phyloP scores from a whole-genome alignment of 2,329 filamentous ascomycete species.

The Plectosphaerella cucumerina region DNA sequence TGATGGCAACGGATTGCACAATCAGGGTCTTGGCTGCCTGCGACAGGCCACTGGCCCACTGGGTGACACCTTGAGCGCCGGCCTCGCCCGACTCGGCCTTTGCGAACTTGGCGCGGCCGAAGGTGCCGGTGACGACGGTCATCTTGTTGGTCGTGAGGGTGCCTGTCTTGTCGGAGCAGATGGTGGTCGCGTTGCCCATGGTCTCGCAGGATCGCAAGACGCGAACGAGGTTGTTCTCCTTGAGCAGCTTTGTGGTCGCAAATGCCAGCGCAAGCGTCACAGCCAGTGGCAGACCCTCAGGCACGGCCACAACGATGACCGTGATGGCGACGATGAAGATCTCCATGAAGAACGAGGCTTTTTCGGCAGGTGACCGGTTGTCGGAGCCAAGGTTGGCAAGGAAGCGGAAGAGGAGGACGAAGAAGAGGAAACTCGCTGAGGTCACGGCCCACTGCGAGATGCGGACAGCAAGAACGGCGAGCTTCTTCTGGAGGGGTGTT shows the following conservation, averaged over 20 bases:
- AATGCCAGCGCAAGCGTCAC: constrained; percentile 58
- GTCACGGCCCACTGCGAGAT: constrained; percentile 46
- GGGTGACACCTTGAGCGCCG: not conserved
- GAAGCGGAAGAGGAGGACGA: constrained; percentile 1
- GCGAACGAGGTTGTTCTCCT: constrained; percentile 58
- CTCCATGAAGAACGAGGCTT: constrained; percentile 51
- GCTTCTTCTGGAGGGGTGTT: constrained; percentile 51
- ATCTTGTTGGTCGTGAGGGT: constrained; percentile 62
- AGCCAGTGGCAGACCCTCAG: constrained; percentile 55
- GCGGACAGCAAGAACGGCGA: constrained; percentile 35
- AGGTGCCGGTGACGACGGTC: constrained; percentile 52
- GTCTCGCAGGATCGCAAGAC: constrained; percentile 55
- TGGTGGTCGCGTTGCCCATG: constrained; percentile 59
- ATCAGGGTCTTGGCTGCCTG: constrained; percentile 30
- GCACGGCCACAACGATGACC: constrained; percentile 54
- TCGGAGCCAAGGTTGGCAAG: not conserved
- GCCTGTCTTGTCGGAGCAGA: constrained; percentile 63
- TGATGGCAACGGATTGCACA: constrained; percentile 61
- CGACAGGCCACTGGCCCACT: constrained; percentile 5
- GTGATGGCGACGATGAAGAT: constrained; percentile 55
- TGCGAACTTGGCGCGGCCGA: constrained; percentile 29
- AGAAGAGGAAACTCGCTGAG: constrained; percentile 50
- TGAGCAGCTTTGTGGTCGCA: constrained; percentile 57
- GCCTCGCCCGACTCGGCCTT: not conserved
- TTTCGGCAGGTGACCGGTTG: constrained; percentile 34